phyloP scores from a whole-genome alignment of 1,284 basidiomycete genomes.

The Xanthoconium separans region DNA sequence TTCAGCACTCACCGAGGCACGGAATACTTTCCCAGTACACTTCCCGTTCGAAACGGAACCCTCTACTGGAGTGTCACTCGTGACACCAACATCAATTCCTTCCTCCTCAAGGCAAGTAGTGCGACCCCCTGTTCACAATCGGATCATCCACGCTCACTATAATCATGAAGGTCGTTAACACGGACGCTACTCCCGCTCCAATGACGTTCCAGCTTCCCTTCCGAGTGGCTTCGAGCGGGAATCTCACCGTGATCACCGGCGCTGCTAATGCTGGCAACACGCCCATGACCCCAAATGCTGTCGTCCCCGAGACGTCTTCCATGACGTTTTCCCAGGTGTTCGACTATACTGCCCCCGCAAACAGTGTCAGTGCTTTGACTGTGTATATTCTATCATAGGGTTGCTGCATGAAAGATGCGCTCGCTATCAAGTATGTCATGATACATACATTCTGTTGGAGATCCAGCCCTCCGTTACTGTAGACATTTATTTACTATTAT shows the following conservation, averaged over 20 bases:
- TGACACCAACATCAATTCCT: constrained; percentile 34
- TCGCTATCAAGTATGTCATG: no score
- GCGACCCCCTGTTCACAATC: background rate
- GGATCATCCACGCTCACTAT: no score
- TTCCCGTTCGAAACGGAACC: constrained; percentile 48
- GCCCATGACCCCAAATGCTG: constrained; percentile 45
- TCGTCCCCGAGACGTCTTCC: constrained; percentile 45
- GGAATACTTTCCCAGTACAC: constrained; percentile 61
- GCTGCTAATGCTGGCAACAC: constrained; percentile 52
- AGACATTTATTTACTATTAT: no score
- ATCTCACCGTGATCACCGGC: constrained; percentile 49
- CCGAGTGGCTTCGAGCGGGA: constrained; percentile 44
- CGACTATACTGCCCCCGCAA: constrained; percentile 55
- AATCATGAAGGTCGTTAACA: constrained; percentile 52
- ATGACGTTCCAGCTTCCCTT: constrained; percentile 58
- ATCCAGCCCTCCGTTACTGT: no score
- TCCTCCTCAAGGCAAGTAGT: constrained; percentile 56
- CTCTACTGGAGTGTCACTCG: constrained; percentile 64
- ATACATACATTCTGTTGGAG: no score
- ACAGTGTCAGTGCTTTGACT: constrained; percentile 55
- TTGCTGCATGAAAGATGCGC: no score
- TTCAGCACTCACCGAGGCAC: constrained; percentile 63
- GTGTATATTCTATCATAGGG: no score
- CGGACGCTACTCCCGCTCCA: constrained; percentile 37
- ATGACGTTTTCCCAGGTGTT: constrained; percentile 51